Percentiles rank a stretch among this genome's conserved stretches.
phyloP scores from a whole-genome alignment of 805 yeast species.

The Pichia scutulata region DNA sequence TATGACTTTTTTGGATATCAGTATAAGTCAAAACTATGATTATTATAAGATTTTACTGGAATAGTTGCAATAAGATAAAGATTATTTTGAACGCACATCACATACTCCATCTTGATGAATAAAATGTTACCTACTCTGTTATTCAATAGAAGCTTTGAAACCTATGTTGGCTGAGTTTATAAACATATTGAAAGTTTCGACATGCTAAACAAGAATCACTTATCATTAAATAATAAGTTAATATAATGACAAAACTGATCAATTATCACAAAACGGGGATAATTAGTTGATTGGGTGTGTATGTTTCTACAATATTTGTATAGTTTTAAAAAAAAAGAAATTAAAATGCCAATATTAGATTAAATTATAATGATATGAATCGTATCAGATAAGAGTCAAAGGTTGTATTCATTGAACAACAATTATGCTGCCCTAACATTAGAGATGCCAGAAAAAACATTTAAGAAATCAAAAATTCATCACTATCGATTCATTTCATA shows the following conservation, averaged over 20 bases:
- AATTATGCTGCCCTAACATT: conserved; percentile 61
- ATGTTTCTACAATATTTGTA: background rate
- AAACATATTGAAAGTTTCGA: background rate
- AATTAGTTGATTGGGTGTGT: background rate
- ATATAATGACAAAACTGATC: no score
- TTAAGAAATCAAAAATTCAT: conserved; percentile 9
- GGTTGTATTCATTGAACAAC: conserved; percentile 71
- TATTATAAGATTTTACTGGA: background rate
- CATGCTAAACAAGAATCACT: background rate
- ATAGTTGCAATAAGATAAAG: background rate
- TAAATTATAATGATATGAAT: background rate
- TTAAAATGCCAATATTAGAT: no score
- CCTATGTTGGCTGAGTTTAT: background rate
- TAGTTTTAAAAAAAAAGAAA: background rate
- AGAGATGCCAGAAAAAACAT: conserved; percentile 84
- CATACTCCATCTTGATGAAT: background rate
- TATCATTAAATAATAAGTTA: background rate
- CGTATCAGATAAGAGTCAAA: conserved; percentile 58
- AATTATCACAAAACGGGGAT: background rate
- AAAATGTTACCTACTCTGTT: no score
- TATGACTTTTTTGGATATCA: background rate
- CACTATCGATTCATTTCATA: conserved; percentile 5
- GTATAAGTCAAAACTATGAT: background rate
- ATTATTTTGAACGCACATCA: background rate
- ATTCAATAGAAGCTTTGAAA: no score